These are phyloP conservation scores for Diatrype stigma DNA, from an alignment of 2,329 filamentous ascomycete genomes.

Conservation along the genomic window DNA sequence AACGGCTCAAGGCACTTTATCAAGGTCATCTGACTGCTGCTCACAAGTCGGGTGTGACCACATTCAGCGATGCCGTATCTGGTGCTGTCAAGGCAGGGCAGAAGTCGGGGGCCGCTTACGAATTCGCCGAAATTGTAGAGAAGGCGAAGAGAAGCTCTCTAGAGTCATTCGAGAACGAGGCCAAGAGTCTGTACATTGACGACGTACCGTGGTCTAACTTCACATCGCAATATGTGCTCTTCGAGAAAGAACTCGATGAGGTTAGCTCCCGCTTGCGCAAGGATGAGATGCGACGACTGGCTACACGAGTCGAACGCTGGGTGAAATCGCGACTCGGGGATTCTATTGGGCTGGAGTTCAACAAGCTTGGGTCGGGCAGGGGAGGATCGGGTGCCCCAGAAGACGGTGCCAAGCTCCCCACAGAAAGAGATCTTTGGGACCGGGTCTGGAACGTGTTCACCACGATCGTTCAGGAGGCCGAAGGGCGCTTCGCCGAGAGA, in stretches of 20 bases:
- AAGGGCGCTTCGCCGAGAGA: conserved; percentile 78
- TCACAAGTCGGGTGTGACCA: conserved; percentile 79
- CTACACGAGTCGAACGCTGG: conserved; percentile 89
- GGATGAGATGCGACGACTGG: conserved; percentile 92
- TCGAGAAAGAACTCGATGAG: conserved; percentile 86
- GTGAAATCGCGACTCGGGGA: conserved; percentile 84
- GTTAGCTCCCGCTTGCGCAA: conserved; percentile 81
- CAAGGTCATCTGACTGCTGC: conserved; percentile 82
- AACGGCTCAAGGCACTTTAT: conserved; percentile 83
- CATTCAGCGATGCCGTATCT: conserved; percentile 86
- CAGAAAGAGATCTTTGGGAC: conserved; percentile 91
- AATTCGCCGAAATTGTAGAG: conserved; percentile 91
- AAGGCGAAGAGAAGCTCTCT: conserved; percentile 75
- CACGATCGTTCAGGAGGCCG: conserved; percentile 77
- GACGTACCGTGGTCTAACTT: conserved; percentile 87
- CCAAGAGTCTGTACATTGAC: conserved; percentile 68
- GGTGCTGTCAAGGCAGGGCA: conserved; percentile 84
- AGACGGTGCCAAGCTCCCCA: conserved; percentile 63
- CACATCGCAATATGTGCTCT: conserved; percentile 71
- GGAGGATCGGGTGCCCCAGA: conserved; percentile 79
- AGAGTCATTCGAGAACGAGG: conserved; percentile 71
- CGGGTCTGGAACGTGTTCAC: conserved; percentile 87
- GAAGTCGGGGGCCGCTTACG: conserved; percentile 84
- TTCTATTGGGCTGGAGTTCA: conserved; percentile 89
- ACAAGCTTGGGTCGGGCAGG: conserved; percentile 85